phyloP scores from a whole-genome alignment of 805 yeast genomes.

The Jamesozyma piceae region DNA sequence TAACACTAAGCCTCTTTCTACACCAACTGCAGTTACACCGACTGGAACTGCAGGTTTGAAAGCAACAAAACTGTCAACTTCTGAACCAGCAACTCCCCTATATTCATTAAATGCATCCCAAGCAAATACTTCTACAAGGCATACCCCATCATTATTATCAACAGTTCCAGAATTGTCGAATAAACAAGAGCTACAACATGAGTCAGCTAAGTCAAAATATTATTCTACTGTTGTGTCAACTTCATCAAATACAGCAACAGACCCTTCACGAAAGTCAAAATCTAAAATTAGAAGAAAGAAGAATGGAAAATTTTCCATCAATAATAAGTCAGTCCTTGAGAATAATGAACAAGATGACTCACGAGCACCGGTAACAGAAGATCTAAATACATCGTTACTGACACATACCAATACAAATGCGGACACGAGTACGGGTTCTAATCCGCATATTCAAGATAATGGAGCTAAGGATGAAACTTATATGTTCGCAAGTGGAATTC shows the following conservation, averaged over 20 bases:
- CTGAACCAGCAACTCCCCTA: constrained; percentile 10
- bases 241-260: neutral
- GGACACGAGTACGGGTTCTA: neutral
- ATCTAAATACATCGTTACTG: neutral
- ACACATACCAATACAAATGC: neutral
- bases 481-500: constrained; percentile 1
- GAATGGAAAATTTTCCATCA: neutral
- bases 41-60: neutral
- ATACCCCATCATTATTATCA: neutral
- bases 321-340: neutral
- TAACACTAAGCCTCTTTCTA: neutral
- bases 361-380: neutral
- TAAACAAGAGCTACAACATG: neutral
- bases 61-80: constrained; percentile 2
- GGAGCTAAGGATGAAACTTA: neutral
- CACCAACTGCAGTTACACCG: neutral
- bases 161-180: constrained; percentile 4
- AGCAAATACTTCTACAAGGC: neutral
- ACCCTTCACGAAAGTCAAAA: neutral
- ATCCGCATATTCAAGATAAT: neutral
- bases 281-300: neutral
- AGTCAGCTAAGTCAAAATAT: neutral
- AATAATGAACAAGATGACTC: neutral
- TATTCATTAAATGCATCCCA: constrained; percentile 1
- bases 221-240: neutral